Evolutionary conservation across 2,329 filamentous ascomycete genomes (phyloP), one percentile per base, ranked within the genome.

Genomic region (Nannizziopsis arthrosporioides): DNA sequence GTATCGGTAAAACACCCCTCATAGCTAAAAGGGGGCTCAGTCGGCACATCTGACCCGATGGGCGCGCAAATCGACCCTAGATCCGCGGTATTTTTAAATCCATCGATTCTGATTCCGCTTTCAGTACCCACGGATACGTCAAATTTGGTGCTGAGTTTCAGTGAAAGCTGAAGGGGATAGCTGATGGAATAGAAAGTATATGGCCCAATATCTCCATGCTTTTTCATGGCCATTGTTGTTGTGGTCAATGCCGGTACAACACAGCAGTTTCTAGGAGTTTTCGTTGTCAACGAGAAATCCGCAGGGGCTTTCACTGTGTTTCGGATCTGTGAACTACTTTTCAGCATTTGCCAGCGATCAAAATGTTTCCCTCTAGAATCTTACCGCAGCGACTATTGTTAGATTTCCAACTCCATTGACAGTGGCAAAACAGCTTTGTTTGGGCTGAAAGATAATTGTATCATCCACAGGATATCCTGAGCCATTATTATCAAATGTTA

Each of bases 1-100:
- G 27, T 50, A 34, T 52, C 51, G n/a, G 47, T 52, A 19, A 44
- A 52, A 27, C 51, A 52, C 40, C 51, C 51, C 19, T 50, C 44
- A 40, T 47, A 52, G 7, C 9, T 42, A 18, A 35, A 44, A 4
- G 37, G 17, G 9, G 51, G 51, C 12, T 19, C 5, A 8, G 12
- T 31, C 5, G 50, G 17, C 15, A 30, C 40, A 10, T 39, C 41
- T 5, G 42, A 46, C 14, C 48, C 47, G 30, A 50, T 45, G 6
- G 48, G 43, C 15, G 6, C 32, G 15, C 50, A 52, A 2, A 14
- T 43, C 11, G 47, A 44, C 6, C 47, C 44, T n/a, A 52, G 27
- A 14, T 48, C 51, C 7, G 47, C 39, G 8, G 51, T 45, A 17
- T 19, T 41, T 30, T 50, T 50, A 32, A 52, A 50, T 10, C 43